Evolutionary conservation across 345 rosid genomes (phyloP), one percentile per base, ranked within the genome.

Genomic region (Ailanthus altissimus): DNA sequence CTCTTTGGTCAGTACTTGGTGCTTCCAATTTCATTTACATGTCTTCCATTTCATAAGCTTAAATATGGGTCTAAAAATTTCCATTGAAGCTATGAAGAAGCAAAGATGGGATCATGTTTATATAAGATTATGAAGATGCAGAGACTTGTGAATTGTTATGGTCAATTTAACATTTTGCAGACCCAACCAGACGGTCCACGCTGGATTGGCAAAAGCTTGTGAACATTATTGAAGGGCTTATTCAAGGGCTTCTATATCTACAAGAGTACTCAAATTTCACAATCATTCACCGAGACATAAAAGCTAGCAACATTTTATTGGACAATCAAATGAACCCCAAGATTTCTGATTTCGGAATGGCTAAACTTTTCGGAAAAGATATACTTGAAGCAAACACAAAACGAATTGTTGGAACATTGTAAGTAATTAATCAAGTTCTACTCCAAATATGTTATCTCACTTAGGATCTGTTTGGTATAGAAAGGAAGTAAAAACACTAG

Each of bases 281-380:
- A 12, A 21, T 71, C 15, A 71, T 71, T 71, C 75, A 71, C 23
- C 26, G 75, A 56, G 75, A 71, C 14, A 5, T 71, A 3, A 71
- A 71, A 71, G 38, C 51, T 15, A 71, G 64, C 20, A 71, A 71
- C 16, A 8, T 84, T 78, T 64, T 88, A 38, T 74, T 85, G n/a
- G 87, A 88, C n/a, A 18, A 51, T 0, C 45, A 81, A 4, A 81
- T 81, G 89, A 88, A 82, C 32, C 75, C 90, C 14, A 85, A 73
- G 82, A 87, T 87, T 70, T 87, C 87, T 23, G 83, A 87, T 77
- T 85, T 87, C 67, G 87, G 88, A 1, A 67, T 85, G 70, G 86
- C 88, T 2, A 87, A 76, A 73, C 74, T 80, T 67, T 85, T 85
- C 70, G n/a, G 50, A 45, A 88, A 85, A 80, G 79, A 79, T 26